A percentile compares a stretch with the other conserved stretches of the same genome.
Evolutionary conservation across 1,284 basidiomycete species (phyloP).

Genomic region (Omphalotus olearius): DNA sequence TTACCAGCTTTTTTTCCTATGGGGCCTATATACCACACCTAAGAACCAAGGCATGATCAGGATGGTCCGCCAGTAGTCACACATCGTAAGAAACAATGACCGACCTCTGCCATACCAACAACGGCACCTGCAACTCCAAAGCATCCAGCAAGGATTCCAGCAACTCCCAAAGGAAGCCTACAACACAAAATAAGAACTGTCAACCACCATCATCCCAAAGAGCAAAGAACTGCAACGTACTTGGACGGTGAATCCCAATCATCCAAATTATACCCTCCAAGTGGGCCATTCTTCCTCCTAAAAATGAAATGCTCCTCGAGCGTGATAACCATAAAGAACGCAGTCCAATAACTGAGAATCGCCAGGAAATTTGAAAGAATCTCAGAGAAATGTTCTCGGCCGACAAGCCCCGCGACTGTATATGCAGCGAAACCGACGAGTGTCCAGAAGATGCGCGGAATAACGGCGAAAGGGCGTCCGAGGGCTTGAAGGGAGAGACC

Average conservation of each 20-base stretch:
- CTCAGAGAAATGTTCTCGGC: conserved; percentile 55
- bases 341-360: conserved; percentile 63
- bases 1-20: conserved; percentile 39
- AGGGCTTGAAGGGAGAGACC: conserved; percentile 55
- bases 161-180: conserved; percentile 51
- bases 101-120: conserved; percentile 38
- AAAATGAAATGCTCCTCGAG: conserved; percentile 58
- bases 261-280: conserved; percentile 52
- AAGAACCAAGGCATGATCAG: background rate
- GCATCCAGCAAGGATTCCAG: conserved; percentile 46
- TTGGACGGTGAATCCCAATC: conserved; percentile 46
- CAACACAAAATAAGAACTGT: conserved; percentile 2
- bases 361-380: conserved; percentile 52
- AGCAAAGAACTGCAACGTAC: conserved; percentile 22
- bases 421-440: conserved; percentile 48
- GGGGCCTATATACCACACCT: conserved; percentile 50
- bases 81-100: background rate
- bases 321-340: conserved; percentile 57
- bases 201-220: background rate
- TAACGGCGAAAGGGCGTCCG: conserved; percentile 45
- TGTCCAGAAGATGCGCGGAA: conserved; percentile 62
- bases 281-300: conserved; percentile 33
- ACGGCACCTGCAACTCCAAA: conserved; percentile 45
- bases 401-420: conserved; percentile 58
- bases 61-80: conserved; percentile 16